Evolutionary conservation across 306 rosid genomes (phyloP), one percentile per base, ranked within the genome.

Genomic region (Lagenaria siceraria): DNA sequence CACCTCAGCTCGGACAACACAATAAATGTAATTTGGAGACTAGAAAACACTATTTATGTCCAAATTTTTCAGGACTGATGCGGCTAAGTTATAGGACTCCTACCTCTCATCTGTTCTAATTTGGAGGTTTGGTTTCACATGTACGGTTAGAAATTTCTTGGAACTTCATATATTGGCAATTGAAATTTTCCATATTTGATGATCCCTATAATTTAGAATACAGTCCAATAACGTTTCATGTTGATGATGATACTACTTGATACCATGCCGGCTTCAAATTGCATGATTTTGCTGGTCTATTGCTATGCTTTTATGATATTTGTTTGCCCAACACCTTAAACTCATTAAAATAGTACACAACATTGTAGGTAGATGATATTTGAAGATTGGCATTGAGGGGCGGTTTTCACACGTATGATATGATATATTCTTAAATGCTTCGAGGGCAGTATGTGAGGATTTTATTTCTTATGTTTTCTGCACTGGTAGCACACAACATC

Each of bases 1-100:
- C 80, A 75, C 82, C 89, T 81, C 79, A 66, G 89, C 85, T 51
- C 81, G 89, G 88, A 79, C 69, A 52, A 81, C 48, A 78, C 48
- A 21, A 75, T 51, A 29, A 52, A 73, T 9, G 29, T 27, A 27
- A 29, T 51, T 10, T 49, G 29, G 77, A 46, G 62, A 9, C 29
- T 52, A 49, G 77, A 73, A 18, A 42, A 73, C 31, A 29, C 29
- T 31, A 35, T 19, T 10, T 31, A 51, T 73, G 77, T 18, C 77
- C 77, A 51, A 17, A 17, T 51, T 73, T 64, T 51, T 73, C 27
- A 31, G 77, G 77, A 52, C 62, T 18, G 77, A 29, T 10, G 46
- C 62, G 52, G 52, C 74, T 40, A 66, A 66, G 14, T 40, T 66
- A 49, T 48, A 49, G 60, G 60, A 27, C 35, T 72, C 35, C 12